Conservation (phyloP, 306 rosid species). For the Rosa lucieae region DNA sequence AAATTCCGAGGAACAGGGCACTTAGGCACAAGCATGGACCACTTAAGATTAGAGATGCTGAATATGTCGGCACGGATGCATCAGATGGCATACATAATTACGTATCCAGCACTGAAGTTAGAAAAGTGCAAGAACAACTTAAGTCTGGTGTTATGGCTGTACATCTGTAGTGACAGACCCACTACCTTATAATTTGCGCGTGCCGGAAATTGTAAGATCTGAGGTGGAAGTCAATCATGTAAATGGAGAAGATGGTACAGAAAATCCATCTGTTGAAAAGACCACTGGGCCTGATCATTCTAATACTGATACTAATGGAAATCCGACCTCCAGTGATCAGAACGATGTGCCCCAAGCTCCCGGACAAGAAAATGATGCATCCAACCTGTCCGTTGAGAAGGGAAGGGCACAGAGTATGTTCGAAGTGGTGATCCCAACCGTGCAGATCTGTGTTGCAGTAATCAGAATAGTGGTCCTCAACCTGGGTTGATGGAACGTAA, state of each 20-base stretch:
- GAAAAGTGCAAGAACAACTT: conserved; percentile 53
- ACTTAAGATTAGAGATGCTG: conserved; percentile 39
- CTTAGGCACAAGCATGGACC: conserved; percentile 40
- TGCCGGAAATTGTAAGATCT: conserved; percentile 43
- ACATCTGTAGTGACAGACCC: conserved; percentile 64
- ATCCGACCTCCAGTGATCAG: not conserved
- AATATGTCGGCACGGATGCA: conserved; percentile 31
- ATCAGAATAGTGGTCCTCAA: conserved; percentile 19
- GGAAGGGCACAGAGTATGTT: conserved; percentile 29
- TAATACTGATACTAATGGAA: not conserved
- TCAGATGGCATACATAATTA: conserved; percentile 18
- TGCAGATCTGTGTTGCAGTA: conserved; percentile 28
- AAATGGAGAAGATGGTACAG: conserved; percentile 19
- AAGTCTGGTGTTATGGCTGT: conserved; percentile 56
- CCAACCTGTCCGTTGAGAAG: conserved; percentile 29
- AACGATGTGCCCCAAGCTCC: conserved; percentile 26
- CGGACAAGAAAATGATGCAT: conserved; percentile 18
- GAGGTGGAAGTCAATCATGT: conserved; percentile 33
- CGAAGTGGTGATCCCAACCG: conserved; percentile 28
- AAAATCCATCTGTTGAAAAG: conserved; percentile 26
- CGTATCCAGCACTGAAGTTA: conserved; percentile 38
- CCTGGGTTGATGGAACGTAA: conserved; percentile 59
- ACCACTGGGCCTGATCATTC: not conserved
- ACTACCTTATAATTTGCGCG: conserved; percentile 60
- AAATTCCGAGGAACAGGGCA: conserved; percentile 25